Evolutionary conservation across 371 early-diverging fungal species (phyloP).

Genomic region (Mucor irregularis): DNA sequence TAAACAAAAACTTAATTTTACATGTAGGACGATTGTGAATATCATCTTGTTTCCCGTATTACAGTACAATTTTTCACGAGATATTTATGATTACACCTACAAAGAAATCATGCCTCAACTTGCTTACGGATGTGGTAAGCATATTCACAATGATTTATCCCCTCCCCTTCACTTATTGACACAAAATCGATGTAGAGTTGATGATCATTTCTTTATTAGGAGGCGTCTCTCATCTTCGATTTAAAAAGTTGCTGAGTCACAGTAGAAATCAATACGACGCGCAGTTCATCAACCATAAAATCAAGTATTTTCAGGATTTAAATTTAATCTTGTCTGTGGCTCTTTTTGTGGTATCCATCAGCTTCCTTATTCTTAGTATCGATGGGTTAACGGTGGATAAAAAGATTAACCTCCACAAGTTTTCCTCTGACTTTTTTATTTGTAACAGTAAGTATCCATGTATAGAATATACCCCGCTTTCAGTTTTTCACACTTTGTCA

Average conservation of each 20-base stretch:
- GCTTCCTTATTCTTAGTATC: conserved; percentile 40
- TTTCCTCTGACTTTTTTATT: conserved; percentile 46
- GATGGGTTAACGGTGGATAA: conserved; percentile 41
- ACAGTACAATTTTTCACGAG: conserved; percentile 43
- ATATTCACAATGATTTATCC: too few species aligned
- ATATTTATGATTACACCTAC: conserved; percentile 39
- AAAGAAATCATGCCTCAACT: conserved; percentile 53
- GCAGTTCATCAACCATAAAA: conserved; percentile 33
- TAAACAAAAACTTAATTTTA: neutral
- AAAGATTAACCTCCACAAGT: conserved; percentile 36
- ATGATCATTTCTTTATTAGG: conserved; percentile 41
- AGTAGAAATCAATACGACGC: conserved; percentile 28
- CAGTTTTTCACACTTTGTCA: neutral
- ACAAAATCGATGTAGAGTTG: conserved; percentile 21
- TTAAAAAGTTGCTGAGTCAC: conserved; percentile 33
- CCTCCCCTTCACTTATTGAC: neutral
- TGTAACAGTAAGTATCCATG: conserved; percentile 37
- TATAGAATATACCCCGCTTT: neutral
- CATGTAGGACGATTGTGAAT: conserved; percentile 32
- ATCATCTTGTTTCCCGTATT: conserved; percentile 43
- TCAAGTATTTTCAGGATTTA: conserved; percentile 49
- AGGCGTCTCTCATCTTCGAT: conserved; percentile 46
- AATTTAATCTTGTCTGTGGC: conserved; percentile 39
- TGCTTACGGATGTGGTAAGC: conserved; percentile 42
- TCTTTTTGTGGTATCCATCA: conserved; percentile 28